These are phyloP conservation scores for Cladobotryum mycophilum DNA, from an alignment of 2,329 filamentous ascomycete genomes.

Conservation along the genomic window DNA sequence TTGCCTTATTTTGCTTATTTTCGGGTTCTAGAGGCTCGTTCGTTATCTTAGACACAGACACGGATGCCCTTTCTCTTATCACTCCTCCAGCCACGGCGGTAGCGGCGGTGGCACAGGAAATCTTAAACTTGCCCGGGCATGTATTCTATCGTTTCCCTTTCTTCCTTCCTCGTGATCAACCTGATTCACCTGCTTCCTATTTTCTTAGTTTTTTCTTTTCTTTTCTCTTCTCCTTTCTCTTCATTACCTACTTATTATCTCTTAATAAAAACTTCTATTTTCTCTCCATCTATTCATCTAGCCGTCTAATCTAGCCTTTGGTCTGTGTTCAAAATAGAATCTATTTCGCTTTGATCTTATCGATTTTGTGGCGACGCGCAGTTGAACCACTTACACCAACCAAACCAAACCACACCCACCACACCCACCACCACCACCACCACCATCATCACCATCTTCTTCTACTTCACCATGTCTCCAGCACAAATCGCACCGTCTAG, in stretches of 20 bases:
- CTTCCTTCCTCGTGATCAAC: background rate
- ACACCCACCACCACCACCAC: background rate
- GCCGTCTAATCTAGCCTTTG: no score
- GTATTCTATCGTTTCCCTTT: background rate
- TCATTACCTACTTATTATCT: background rate
- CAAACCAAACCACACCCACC: background rate
- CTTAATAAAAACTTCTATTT: background rate
- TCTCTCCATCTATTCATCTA: background rate
- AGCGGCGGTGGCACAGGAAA: no score
- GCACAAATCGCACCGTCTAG: no score
- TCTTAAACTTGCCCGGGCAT: background rate
- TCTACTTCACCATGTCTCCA: background rate
- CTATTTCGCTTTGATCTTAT: no score
- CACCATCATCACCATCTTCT: background rate
- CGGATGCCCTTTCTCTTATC: background rate
- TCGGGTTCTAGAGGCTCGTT: background rate
- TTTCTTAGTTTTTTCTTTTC: conserved; percentile 12
- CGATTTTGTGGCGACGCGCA: no score
- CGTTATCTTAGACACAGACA: no score
- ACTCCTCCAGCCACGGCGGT: background rate
- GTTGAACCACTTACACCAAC: background rate
- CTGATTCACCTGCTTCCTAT: conserved; percentile 13
- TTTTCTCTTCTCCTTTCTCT: background rate
- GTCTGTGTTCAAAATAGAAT: no score
- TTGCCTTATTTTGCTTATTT: background rate